Evolutionary conservation across 306 rosid species (phyloP).

Genomic region (Canavalia gladiata): DNA sequence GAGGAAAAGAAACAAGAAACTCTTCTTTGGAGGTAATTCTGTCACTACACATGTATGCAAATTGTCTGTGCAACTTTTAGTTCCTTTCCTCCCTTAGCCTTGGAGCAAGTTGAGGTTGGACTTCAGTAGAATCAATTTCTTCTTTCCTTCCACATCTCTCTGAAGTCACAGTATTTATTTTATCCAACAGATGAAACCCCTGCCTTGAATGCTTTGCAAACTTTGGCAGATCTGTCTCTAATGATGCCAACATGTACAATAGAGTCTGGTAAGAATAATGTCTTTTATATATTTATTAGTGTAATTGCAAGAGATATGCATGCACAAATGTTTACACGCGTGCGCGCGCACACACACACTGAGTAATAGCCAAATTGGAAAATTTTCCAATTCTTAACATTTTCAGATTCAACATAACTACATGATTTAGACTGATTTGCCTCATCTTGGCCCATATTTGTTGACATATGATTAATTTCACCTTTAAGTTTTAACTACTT

Average conservation of each 20-base stretch:
- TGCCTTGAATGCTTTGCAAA: conserved; percentile 81
- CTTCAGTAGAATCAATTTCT: conserved; percentile 21
- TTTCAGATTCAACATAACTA: background rate
- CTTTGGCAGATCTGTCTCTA: conserved; percentile 85
- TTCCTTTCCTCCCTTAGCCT: conserved; percentile 36
- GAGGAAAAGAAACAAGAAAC: conserved; percentile 71
- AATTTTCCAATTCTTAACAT: background rate
- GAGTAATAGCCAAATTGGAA: conserved; percentile 1
- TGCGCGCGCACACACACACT: background rate
- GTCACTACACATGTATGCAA: conserved; percentile 23
- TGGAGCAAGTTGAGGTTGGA: conserved; percentile 12
- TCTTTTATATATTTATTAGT: conserved; percentile 23
- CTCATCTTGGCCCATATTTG: background rate
- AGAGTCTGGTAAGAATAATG: conserved; percentile 72
- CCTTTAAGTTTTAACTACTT: background rate
- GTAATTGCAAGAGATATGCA: background rate
- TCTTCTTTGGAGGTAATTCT: conserved; percentile 74
- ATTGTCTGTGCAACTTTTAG: conserved; percentile 36
- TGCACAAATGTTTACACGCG: background rate
- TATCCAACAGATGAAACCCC: conserved; percentile 65
- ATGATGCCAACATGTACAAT: conserved; percentile 72
- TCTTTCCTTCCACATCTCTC: conserved; percentile 37
- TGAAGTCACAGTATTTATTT: conserved; percentile 37
- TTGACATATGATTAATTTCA: background rate
- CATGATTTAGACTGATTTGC: conserved; percentile 31